Percentiles rank a stretch among this genome's conserved stretches.
Evolutionary conservation across 140 eudicot species (phyloP).

Genomic region (Senecio squalidus): DNA sequence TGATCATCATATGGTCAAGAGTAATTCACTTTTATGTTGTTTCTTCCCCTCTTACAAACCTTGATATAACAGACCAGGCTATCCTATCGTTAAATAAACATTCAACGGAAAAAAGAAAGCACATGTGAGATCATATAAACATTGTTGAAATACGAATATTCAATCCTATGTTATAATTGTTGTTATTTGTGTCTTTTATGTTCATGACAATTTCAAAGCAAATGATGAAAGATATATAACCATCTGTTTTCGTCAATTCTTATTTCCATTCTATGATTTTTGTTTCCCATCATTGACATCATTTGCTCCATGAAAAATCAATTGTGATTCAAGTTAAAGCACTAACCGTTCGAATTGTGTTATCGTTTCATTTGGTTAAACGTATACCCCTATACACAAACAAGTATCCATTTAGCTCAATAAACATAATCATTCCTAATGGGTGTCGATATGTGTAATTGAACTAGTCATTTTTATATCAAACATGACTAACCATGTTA

Average conservation of each 20-base stretch:
- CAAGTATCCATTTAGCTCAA: too few relatives aligned
- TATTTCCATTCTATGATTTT: background rate
- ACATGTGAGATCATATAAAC: background rate
- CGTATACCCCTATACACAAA: too few relatives aligned
- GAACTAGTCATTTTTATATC: too few relatives aligned
- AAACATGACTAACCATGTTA: too few relatives aligned
- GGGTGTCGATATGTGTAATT: too few relatives aligned
- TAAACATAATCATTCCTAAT: too few relatives aligned
- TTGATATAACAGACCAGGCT: constrained; percentile 1
- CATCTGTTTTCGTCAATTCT: background rate
- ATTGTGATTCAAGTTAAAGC: too few relatives aligned
- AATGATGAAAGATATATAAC: background rate
- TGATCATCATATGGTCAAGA: background rate
- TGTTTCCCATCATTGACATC: background rate
- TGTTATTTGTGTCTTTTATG: background rate
- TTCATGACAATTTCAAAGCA: background rate
- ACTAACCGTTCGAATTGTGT: too few relatives aligned
- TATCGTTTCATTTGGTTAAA: too few relatives aligned
- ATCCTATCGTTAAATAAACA: background rate
- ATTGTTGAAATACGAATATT: too few relatives aligned
- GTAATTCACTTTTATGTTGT: constrained; percentile 24
- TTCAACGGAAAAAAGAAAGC: background rate
- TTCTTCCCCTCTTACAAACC: constrained; percentile 23
- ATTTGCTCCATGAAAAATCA: too few relatives aligned
- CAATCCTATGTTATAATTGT: background rate